A percentile compares a stretch with the other conserved stretches of the same genome.
These are phyloP conservation scores for Botrytis deweyae DNA, from an alignment of 2,329 filamentous ascomycete species.

Conservation along the genomic window DNA sequence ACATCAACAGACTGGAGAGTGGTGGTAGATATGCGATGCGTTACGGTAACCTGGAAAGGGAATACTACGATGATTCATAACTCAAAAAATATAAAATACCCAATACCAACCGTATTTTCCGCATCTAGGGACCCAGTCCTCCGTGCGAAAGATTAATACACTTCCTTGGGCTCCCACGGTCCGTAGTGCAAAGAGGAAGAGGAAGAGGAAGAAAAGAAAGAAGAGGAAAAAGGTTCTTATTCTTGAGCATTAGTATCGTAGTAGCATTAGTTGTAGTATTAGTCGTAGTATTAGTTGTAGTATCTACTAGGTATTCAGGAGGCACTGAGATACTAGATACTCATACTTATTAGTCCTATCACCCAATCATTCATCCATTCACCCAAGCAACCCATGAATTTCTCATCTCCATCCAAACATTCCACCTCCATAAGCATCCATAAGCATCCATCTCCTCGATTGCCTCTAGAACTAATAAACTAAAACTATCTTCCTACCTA, in stretches of 20 bases:
- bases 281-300: not conserved
- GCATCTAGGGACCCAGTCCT: not conserved
- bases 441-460: not conserved
- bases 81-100: too few species aligned
- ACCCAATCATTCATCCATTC: constrained; percentile 1
- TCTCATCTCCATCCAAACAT: constrained; percentile 7
- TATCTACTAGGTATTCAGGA: too few species aligned
- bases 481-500: too few species aligned
- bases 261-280: too few species aligned
- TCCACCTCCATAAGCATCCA: not conserved
- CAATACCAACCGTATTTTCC: too few species aligned
- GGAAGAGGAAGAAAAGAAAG: not conserved
- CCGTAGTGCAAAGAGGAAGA: not conserved
- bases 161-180: not conserved
- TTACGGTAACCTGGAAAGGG: not conserved
- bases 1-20: not conserved
- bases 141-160: not conserved
- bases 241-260: too few species aligned
- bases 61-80: not conserved
- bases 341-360: too few species aligned
- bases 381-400: constrained; percentile 11
- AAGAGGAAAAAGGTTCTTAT: too few species aligned
- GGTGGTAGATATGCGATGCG: not conserved
- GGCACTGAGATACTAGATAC: too few species aligned
- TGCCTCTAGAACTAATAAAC: not conserved